A percentile compares a stretch with the other conserved stretches of the same genome.
Evolutionary conservation across 805 yeast species (phyloP).

Genomic region (Candida tammaniensis): DNA sequence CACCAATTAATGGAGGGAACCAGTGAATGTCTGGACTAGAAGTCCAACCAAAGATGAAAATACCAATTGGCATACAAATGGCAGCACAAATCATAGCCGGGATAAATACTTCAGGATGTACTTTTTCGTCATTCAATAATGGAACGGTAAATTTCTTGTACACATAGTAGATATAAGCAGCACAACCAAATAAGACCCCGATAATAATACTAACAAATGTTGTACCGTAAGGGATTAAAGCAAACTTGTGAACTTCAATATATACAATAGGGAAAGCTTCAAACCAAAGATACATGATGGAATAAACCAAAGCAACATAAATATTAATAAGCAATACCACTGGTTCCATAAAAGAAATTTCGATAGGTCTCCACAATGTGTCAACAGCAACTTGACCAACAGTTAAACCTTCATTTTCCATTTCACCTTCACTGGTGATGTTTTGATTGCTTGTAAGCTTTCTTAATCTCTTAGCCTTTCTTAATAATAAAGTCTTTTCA

Average conservation of each 20-base stretch:
- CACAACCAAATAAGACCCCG: slow-evolving; percentile 43
- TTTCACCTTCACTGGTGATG: slow-evolving; percentile 40
- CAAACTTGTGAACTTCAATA: slow-evolving; percentile 42
- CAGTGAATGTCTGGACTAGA: slow-evolving; percentile 41
- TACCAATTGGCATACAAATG: slow-evolving; percentile 39
- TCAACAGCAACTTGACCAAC: slow-evolving; percentile 19
- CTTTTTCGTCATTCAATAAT: slow-evolving; percentile 19
- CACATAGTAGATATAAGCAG: slow-evolving; percentile 24
- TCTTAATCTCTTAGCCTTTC: slow-evolving; percentile 49
- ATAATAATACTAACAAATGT: slow-evolving; percentile 47
- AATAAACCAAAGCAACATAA: slow-evolving; percentile 52
- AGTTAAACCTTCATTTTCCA: slow-evolving; percentile 23
- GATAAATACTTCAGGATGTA: slow-evolving; percentile 43
- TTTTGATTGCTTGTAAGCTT: slow-evolving; percentile 47
- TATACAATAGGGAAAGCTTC: slow-evolving; percentile 53
- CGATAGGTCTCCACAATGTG: slow-evolving; percentile 50
- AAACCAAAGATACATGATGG: slow-evolving; percentile 54
- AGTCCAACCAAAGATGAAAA: slow-evolving; percentile 52
- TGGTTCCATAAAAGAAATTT: slow-evolving; percentile 51
- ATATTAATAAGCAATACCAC: slow-evolving; percentile 51
- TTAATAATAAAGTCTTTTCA: slow-evolving; percentile 39
- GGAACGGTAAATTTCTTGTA: slow-evolving; percentile 22
- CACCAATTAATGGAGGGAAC: slow-evolving; percentile 48
- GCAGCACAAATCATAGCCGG: slow-evolving; percentile 42
- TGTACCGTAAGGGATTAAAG: slow-evolving; percentile 45